These are phyloP conservation scores for Debaryomycetaceae sp. DNA, from an alignment of 1,139 yeast genomes.

Conservation along the genomic window DNA sequence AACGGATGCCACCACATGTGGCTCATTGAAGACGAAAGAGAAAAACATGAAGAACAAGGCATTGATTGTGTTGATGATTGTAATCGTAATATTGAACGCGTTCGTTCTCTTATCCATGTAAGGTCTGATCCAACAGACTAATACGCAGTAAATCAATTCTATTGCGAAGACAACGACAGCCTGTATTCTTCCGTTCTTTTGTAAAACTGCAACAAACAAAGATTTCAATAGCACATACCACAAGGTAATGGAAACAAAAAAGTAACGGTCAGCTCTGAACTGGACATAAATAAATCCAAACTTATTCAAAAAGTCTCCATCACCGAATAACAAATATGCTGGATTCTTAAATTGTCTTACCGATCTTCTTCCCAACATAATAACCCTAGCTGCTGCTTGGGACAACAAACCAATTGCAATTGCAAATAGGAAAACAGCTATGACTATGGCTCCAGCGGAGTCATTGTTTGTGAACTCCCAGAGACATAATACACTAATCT, in stretches of 20 bases:
- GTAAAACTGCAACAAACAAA: slow-evolving; percentile 82
- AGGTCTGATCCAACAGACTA: slow-evolving; percentile 72
- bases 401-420: slow-evolving; percentile 57
- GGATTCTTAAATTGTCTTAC: slow-evolving; percentile 78
- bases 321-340: slow-evolving; percentile 87
- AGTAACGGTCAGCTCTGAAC: slow-evolving; percentile 83
- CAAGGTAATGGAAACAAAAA: slow-evolving; percentile 69
- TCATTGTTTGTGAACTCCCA: slow-evolving; percentile 88
- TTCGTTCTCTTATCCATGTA: slow-evolving; percentile 94
- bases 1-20: slow-evolving; percentile 82
- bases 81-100: slow-evolving; percentile 82
- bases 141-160: slow-evolving; percentile 66
- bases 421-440: slow-evolving; percentile 67
- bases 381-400: slow-evolving; percentile 74
- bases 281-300: slow-evolving; percentile 94
- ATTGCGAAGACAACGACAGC: slow-evolving; percentile 72
- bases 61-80: slow-evolving; percentile 74
- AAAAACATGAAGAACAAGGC: slow-evolving; percentile 86
- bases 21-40: slow-evolving; percentile 79
- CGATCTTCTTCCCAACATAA: slow-evolving; percentile 70
- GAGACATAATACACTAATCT: slow-evolving; percentile 72
- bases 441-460: slow-evolving; percentile 77
- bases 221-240: slow-evolving; percentile 70
- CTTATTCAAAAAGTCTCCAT: slow-evolving; percentile 72
- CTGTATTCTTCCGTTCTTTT: slow-evolving; percentile 73